A percentile compares a stretch with the other conserved stretches of the same genome.
phyloP scores from a whole-genome alignment of 176 grass and related monocot species.

The Rhynchospora breviuscula region DNA sequence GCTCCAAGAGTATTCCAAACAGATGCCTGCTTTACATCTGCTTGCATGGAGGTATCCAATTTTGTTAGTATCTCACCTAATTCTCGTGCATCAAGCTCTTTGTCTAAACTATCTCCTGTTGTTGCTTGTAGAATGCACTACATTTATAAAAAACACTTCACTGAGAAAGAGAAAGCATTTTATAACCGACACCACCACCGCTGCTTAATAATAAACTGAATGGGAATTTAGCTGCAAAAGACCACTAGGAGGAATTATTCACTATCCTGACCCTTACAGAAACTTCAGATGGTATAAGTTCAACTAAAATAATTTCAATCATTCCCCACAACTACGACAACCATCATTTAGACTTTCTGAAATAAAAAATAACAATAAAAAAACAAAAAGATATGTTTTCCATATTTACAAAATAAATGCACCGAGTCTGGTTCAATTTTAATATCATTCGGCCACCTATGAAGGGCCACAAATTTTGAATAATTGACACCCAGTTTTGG shows the following conservation, averaged over 20 bases:
- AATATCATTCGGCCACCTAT: background rate
- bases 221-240: background rate
- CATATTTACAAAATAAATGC: background rate
- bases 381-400: background rate
- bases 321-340: background rate
- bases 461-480: background rate
- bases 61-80: slow-evolving; percentile 81
- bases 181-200: background rate
- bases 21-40: slow-evolving; percentile 84
- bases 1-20: slow-evolving; percentile 95
- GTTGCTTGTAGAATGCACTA: slow-evolving; percentile 89
- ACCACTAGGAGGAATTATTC: background rate
- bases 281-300: background rate
- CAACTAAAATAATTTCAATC: background rate
- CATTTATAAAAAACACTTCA: slow-evolving; percentile 19
- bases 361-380: background rate
- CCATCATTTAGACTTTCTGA: background rate
- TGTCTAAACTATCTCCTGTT: slow-evolving; percentile 78
- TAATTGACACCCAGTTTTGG: background rate
- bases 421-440: background rate
- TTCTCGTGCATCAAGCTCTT: slow-evolving; percentile 73
- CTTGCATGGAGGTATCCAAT: slow-evolving; percentile 76
- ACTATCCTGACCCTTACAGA: background rate
- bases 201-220: background rate
- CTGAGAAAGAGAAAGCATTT: background rate